Evolutionary conservation across 2,329 filamentous ascomycete genomes (phyloP), one percentile per base, ranked within the genome.

Genomic region (Colletotrichum destructivum): DNA sequence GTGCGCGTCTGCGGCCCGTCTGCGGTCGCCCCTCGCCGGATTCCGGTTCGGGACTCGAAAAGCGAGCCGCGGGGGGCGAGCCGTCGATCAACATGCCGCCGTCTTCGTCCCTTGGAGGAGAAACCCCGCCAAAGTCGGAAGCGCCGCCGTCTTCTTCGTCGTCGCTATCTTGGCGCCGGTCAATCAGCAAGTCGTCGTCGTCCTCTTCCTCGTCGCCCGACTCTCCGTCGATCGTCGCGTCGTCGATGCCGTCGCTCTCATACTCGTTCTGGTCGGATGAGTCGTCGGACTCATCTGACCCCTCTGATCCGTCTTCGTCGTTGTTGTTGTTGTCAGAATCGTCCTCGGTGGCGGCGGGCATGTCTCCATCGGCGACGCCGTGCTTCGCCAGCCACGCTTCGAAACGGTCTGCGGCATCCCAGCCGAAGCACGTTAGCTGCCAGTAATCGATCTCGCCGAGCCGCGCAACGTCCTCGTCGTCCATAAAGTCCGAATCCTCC

Each of bases 211-310:
- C 72, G 15, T 66, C 52, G 1, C 54, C 40, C 7, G 65, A 69
- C 3, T 73, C 67, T 18, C 81, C 77, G 1, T 76, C 68, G 15
- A 82, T 77, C 11, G 77, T 77, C 1, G 66, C 76, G 57, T 84
- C 82, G 47, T 84, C 82, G 8, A 84, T 83, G 0, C 81, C 81
- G 0, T 82, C 81, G 54, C 82, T 82, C 49, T 84, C 83, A 18
- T 84, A 84, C 55, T 80, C 77, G 0, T 77, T 75, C 0, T 71
- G 68, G 0, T 74, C 70, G 9, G 71, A 66, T 5, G 74, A 73
- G n/a, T 73, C 55, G 15, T 64, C 64, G 2, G 59, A 60, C 0
- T 54, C 54, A 4, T 60, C 6, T 15, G 63, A 60, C 3, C 35
- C 62, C 8, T 15, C 26, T 13, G 47, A 62, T 15, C 23, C 26